Base-by-base conservation (phyloP, 495 filamentous ascomycete genomes). In the Podospora didyma region DNA sequence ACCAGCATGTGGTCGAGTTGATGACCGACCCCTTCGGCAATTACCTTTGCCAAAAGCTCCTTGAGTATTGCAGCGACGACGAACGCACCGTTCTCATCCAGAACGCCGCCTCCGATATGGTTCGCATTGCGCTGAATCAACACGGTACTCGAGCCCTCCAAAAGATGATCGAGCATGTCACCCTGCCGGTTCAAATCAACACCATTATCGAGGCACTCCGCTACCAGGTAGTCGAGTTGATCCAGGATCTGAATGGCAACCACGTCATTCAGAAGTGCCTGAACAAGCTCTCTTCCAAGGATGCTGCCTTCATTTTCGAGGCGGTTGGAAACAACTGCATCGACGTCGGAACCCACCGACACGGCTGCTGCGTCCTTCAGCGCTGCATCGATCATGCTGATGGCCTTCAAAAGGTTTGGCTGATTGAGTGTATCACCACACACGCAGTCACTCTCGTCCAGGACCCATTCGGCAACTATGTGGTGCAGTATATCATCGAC, bases 21-120 rank as follows among this genome's bases (percentile, higher is more conserved):
- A 98, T 98, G 94, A 97, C 90, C 46, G 93, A 98, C 77, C 94
- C 93, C 3, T 97, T 98, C 66, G 94, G 94, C 56, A 98, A 98
- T 72, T 98, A 98, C 63, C 84, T 98, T 45, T 96, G 90, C 76
- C 94, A 98, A 75, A 97, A 97, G 77, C 75, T 98, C 24, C 82
- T 98, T 12, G 94, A 98, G 70, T 92, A 85, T 70, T 90, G 91
- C 66, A 91, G 85, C 58, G 88, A 97, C 68, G 90, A 96, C 19
- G 93, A 98, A 75, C 90, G 94, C 46, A 97, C 93, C 46, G 86
- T 86, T 23, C 79, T 98, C 31, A 90, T 98, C 64, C 85, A 92
- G 67, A 96, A 94, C 64, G 90, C 94, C 12, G 82, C 90, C 10
- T 80, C 84, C 10, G 82, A 91, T 49, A 86, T 98, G 70, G 91